Evolutionary conservation across 306 rosid species (phyloP).

Genomic region (Quercus engelmannii): DNA sequence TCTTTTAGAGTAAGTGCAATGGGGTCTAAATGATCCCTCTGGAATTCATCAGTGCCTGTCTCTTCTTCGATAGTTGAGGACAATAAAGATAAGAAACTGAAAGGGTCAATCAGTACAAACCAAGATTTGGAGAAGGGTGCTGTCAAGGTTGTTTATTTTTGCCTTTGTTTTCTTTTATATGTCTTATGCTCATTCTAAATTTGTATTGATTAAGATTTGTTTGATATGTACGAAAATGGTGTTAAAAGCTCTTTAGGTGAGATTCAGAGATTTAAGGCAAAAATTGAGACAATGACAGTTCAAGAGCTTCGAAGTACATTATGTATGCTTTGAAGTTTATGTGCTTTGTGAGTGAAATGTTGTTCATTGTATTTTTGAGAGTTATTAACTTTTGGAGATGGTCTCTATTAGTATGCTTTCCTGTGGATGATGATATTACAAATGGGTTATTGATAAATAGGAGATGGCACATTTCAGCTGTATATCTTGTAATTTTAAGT

Average conservation of each 20-base stretch:
- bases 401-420: not conserved
- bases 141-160: conserved; percentile 40
- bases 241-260: conserved; percentile 39
- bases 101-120: conserved; percentile 31
- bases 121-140: conserved; percentile 27
- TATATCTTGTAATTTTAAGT: not conserved
- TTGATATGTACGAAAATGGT: conserved; percentile 44
- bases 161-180: not conserved
- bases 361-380: not conserved
- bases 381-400: not conserved
- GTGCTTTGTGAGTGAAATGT: conserved; percentile 7
- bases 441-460: not conserved
- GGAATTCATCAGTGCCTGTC: conserved; percentile 32
- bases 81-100: conserved; percentile 33
- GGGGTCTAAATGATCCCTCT: conserved; percentile 45
- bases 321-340: conserved; percentile 17
- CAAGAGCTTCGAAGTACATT: conserved; percentile 66
- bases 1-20: conserved; percentile 34
- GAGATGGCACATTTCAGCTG: not conserved
- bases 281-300: conserved; percentile 69
- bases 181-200: not conserved
- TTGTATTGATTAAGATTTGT: conserved; percentile 10
- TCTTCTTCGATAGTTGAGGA: conserved; percentile 23
- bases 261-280: conserved; percentile 50
- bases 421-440: not conserved